A percentile compares a stretch with the other conserved stretches of the same genome.
These are phyloP conservation scores for Yamadazyma ubonensis DNA, from an alignment of 805 yeast genomes.

Conservation along the genomic window DNA sequence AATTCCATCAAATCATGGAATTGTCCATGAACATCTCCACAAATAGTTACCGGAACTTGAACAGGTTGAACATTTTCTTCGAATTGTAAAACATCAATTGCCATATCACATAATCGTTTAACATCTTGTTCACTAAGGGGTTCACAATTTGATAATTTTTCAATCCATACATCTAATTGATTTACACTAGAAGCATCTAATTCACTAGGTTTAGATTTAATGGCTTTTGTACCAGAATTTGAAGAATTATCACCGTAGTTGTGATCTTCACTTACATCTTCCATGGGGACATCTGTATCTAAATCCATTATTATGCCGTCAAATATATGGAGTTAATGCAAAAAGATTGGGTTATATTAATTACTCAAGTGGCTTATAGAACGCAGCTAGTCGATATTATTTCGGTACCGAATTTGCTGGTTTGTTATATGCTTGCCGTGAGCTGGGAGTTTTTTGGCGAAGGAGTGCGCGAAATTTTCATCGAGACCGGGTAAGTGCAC, in stretches of 20 bases:
- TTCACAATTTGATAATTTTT: conserved; percentile 72
- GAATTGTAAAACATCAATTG: conserved; percentile 82
- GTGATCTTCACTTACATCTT: conserved; percentile 61
- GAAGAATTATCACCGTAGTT: conserved; percentile 13
- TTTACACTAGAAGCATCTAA: conserved; percentile 47
- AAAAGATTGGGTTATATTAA: neutral
- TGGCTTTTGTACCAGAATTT: conserved; percentile 15
- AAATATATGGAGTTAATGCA: neutral
- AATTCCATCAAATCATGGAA: conserved; percentile 92
- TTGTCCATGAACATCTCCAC: conserved; percentile 97
- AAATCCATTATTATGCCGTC: conserved; percentile 52
- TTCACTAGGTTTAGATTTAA: conserved; percentile 19
- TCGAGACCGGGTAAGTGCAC: neutral
- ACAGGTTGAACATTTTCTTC: conserved; percentile 97
- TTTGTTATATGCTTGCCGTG: neutral
- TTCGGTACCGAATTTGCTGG: no score
- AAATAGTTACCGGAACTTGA: conserved; percentile 91
- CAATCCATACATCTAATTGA: conserved; percentile 88
- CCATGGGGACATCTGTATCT: conserved; percentile 84
- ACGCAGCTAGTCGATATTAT: no score
- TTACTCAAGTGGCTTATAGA: no score
- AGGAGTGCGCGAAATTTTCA: conserved; percentile 1
- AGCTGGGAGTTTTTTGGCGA: neutral
- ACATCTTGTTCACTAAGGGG: conserved; percentile 81
- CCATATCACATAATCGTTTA: conserved; percentile 79